A percentile compares a stretch with the other conserved stretches of the same genome.
phyloP scores from a whole-genome alignment of 2,329 filamentous ascomycete species.

The Trichophyton simii region DNA sequence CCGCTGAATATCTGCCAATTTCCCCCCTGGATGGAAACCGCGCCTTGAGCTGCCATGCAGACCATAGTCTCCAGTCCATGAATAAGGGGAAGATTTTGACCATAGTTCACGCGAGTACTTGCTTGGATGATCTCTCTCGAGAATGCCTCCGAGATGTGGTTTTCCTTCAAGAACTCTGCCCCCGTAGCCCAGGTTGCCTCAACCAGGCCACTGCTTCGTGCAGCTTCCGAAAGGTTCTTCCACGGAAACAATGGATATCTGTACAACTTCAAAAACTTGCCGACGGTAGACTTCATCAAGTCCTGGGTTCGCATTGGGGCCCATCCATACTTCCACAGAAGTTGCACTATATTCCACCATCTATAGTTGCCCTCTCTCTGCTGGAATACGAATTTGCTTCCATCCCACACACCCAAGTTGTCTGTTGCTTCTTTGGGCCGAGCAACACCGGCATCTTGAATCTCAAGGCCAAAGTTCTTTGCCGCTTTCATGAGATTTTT shows the following conservation, averaged over 20 bases:
- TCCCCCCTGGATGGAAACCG: conserved; percentile 64
- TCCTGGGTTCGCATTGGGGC: conserved; percentile 61
- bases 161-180: conserved; percentile 54
- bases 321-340: conserved; percentile 75
- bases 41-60: conserved; percentile 78
- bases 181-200: conserved; percentile 59
- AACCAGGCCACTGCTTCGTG: conserved; percentile 54
- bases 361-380: conserved; percentile 46
- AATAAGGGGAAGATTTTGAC: conserved; percentile 71
- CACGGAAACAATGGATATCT: conserved; percentile 75
- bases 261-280: conserved; percentile 68
- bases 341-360: conserved; percentile 70
- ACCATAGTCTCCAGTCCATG: conserved; percentile 87
- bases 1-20: conserved; percentile 91
- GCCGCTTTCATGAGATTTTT: conserved; percentile 66
- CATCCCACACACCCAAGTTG: conserved; percentile 73
- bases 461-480: conserved; percentile 54
- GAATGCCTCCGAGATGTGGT: conserved; percentile 56
- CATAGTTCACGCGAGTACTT: conserved; percentile 87
- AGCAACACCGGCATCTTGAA: conserved; percentile 37
- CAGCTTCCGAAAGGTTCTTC: conserved; percentile 56
- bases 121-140: conserved; percentile 76
- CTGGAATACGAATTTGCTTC: conserved; percentile 57
- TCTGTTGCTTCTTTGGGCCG: conserved; percentile 36
- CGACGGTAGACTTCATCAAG: conserved; percentile 59